Evolutionary conservation across 2,329 filamentous ascomycete genomes (phyloP), one percentile per base, ranked within the genome.

Genomic region (Diaporthe helianthi): DNA sequence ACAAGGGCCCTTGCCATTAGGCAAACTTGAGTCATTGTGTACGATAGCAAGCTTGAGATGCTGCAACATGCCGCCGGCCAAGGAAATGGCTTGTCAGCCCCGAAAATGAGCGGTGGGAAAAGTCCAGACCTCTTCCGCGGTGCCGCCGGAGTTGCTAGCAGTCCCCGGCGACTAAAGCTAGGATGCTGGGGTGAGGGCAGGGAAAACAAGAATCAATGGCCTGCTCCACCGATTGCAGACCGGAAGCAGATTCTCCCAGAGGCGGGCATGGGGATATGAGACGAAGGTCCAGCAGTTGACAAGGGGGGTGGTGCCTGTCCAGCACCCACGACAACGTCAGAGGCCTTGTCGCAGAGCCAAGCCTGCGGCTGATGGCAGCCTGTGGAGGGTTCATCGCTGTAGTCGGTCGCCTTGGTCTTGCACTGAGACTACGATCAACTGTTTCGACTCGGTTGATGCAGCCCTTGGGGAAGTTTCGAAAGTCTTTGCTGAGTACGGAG

Each of bases 191-290:
- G 26, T 47, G 51, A 58, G 52, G 13, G 19, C 63, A 75, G 75
- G 71, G 71, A 72, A 74, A 73, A 73, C 70, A 71, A 53, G 33
- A 53, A 44, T 31, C 13, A 36, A 54, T 60, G 65, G 68, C 65
- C 72, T 71, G 68, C 71, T 72, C 72, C 72, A 72, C 73, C 71
- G 68, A 72, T 72, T 71, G 70, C 68, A 73, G 70, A 74, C 73
- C 73, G 70, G 72, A 75, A 73, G 74, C 26, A 54, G 17, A 47
- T 58, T 52, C 58, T 68, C 65, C 69, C 68, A 73, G 73, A 69
- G 67, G 70, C 70, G 74, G 73, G 70, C 69, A 68, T 60, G 70
- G 60, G 54, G 55, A 75, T 64, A 73, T 75, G 73, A 75, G 74
- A 76, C 74, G 73, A 71, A 72, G 49, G 41, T n/a, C 64, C 63